phyloP scores from a whole-genome alignment of 129 eudicot genomes.

The Kitagawia praeruptora region DNA sequence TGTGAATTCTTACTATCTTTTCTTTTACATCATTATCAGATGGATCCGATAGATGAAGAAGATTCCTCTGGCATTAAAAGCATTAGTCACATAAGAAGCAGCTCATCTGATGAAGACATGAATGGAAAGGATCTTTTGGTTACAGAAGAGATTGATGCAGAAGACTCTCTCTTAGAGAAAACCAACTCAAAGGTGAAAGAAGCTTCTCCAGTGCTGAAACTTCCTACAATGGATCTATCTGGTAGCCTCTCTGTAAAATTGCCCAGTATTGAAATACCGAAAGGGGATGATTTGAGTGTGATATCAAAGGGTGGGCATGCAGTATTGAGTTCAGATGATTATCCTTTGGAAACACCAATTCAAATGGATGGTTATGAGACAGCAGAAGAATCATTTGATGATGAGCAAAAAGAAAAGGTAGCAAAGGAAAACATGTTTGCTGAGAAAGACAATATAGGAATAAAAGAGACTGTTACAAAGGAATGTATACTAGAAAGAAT shows the following conservation, averaged over 20 bases:
- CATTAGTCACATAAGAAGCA: slow-evolving; percentile 35
- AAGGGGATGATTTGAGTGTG: slow-evolving; percentile 35
- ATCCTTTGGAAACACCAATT: slow-evolving; percentile 11
- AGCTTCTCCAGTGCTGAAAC: slow-evolving; percentile 17
- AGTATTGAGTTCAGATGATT: background rate
- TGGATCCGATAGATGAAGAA: slow-evolving; percentile 72
- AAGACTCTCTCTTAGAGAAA: slow-evolving; percentile 17
- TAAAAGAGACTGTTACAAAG: slow-evolving; percentile 48
- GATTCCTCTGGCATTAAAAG: slow-evolving; percentile 37
- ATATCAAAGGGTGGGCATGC: slow-evolving; percentile 26
- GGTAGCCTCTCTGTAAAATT: slow-evolving; percentile 32
- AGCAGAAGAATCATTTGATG: slow-evolving; percentile 29
- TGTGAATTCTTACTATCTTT: slow-evolving; percentile 9
- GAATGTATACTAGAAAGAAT: slow-evolving; percentile 55
- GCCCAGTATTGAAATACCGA: slow-evolving; percentile 46
- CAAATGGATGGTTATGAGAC: slow-evolving; percentile 40
- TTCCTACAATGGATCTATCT: slow-evolving; percentile 20
- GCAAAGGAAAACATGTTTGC: slow-evolving; percentile 17
- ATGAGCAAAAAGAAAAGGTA: slow-evolving; percentile 18
- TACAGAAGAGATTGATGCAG: slow-evolving; percentile 26
- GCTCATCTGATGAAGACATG: slow-evolving; percentile 74
- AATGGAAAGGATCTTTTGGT: slow-evolving; percentile 27
- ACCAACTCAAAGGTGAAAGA: slow-evolving; percentile 15
- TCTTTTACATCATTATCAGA: slow-evolving; percentile 29
- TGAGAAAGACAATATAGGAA: slow-evolving; percentile 17